Evolutionary conservation across 1,139 yeast genomes (phyloP), one percentile per base, ranked within the genome.

Genomic region (Scheffersomyces parashehatae): DNA sequence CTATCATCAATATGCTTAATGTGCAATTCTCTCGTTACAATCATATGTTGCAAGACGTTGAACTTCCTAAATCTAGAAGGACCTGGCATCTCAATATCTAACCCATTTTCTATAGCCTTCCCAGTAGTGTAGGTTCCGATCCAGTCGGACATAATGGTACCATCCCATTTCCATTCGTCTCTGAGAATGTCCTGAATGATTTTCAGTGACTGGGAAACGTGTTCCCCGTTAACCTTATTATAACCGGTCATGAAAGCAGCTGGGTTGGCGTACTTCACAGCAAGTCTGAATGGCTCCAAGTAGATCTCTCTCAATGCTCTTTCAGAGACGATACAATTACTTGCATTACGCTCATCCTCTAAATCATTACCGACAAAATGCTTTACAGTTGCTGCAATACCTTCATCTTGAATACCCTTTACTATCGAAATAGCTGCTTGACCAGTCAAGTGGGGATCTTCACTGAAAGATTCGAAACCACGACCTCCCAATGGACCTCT

Each of bases 401-500:
- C 83, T 56, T 76, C 77, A 42, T 77, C 77, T 59, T 82, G 88
- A 39, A 81, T 68, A 2, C 85, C 86, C 48, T 70, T 71, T 12
- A 81, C 72, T 2, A 83, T 75, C 5, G 73, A 47, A 14, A 13
- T 13, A 13, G 14, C 14, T 2, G 14, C 14, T 13, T 13, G 64
- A 13, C 88, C 88, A 53, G 79, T 82, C 40, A 82, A 64, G 49
- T 80, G 81, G 1, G 88, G 85, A 54, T 82, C 88, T 6, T 82
- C 65, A 1, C 85, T 84, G 60, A 81, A 82, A 29, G 83, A 75
- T 60, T 82, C 88, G 84, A 85, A 82, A 60, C 77, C 79, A 52
- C 87, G 67, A 7, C 88, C 87, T 7, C 83, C 86, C 39, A 81
- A 69, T 12, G 87, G 87, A 0, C 85, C 85, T 20, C 26, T 20